Base-by-base conservation (phyloP, 306 rosid genomes). In the Argentina anserina region DNA sequence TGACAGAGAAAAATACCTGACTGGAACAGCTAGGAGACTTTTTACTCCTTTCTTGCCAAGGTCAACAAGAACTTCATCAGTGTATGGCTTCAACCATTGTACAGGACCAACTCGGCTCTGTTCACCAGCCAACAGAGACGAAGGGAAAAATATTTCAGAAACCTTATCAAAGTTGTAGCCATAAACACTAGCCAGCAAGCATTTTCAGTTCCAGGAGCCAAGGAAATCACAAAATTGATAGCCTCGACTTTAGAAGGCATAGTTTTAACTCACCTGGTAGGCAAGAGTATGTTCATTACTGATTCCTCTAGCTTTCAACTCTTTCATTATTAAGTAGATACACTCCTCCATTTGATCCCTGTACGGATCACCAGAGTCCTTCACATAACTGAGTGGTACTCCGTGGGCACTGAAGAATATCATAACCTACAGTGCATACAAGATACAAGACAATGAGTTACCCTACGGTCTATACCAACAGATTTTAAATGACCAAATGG, bases 51-150 rank as follows among this genome's bases (percentile, higher is more conserved):
- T 92, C 91, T 86, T 83, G 83, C 99, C 99, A 65, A 95, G 99
- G 84, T 92, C 96, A 72, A 95, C 96, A 15, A 95, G 92, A 83
- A 88, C 96, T 84, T 95, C 87, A 79, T 95, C 99, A 15, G 99
- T 92, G 76, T 95, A 95, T 1, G 99, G 99, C 78, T 95, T 92
- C 84, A 95, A 83, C 99, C 97, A 95, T 81, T 95, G 90, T 71
- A 95, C 96, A 61, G 99, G 99, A 76, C 99, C 99, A 81, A 95
- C 99, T 42, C 99, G 97, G 82, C 99, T 95, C 99, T 95, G 84
- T 73, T 71, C 72, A 65, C 40, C 60, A 39, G 67, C 69, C 74
- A 79, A 79, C 73, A 43, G 26, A 65, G 70, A 29, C 70, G 37
- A 47, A 43, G 47, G 5, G 5, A n/a, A 50, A 52, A n/a, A 9